Percentiles rank a stretch among this genome's conserved stretches.
Conservation (phyloP, 1,139 yeast genomes). For the Taphrina deformans region DNA sequence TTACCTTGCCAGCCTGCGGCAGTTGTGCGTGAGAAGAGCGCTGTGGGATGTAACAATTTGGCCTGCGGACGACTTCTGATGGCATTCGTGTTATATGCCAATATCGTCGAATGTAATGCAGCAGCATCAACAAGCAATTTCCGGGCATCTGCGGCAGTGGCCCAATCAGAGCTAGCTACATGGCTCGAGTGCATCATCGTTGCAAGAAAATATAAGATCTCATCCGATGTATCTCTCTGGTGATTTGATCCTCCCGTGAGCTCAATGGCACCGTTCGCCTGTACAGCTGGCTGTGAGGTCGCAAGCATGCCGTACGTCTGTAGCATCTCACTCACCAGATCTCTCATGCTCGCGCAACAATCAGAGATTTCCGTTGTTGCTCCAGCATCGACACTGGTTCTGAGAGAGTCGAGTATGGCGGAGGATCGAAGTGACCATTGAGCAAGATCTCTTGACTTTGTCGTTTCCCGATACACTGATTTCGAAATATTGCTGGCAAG, state of each 20-base stretch:
- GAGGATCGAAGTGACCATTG: background rate
- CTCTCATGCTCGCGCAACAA: background rate
- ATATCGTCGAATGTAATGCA: slow-evolving; percentile 11
- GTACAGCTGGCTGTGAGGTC: too few relatives aligned
- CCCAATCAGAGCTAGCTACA: slow-evolving; percentile 32
- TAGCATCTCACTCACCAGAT: background rate
- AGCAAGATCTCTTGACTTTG: background rate
- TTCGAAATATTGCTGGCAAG: background rate
- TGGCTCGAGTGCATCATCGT: slow-evolving; percentile 24
- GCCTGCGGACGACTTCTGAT: background rate
- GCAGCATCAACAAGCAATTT: slow-evolving; percentile 31
- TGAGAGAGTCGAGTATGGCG: background rate
- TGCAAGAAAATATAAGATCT: background rate
- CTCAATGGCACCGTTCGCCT: background rate
- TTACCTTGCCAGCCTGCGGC: slow-evolving; percentile 39
- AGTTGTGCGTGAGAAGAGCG: slow-evolving; percentile 25
- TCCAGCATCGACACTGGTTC: background rate
- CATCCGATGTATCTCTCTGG: background rate
- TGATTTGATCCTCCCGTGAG: background rate
- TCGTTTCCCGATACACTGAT: background rate
- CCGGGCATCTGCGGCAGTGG: slow-evolving; percentile 8
- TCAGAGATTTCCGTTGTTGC: background rate
- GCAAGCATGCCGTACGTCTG: slow-evolving; percentile 1
- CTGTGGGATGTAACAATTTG: slow-evolving; percentile 26
- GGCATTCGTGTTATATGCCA: slow-evolving; percentile 5